phyloP scores from a whole-genome alignment of 768 basidiomycete genomes.

The Phylloporus rhodoxanthus region DNA sequence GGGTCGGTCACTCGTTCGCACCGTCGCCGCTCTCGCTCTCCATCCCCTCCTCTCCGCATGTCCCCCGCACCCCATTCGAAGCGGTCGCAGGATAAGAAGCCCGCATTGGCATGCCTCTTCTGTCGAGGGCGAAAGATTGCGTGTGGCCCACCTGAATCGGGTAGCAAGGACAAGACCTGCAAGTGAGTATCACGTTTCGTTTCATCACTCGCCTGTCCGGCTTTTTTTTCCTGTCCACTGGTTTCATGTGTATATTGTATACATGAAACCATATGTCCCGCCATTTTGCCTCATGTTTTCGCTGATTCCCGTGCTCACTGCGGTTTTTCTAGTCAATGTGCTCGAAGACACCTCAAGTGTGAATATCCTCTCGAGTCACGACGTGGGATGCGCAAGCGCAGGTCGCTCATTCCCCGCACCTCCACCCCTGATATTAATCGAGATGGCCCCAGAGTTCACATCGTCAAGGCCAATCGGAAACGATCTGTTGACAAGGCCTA shows the following conservation, averaged over 20 bases:
- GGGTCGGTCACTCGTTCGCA: constrained; percentile 16
- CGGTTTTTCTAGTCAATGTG: constrained; percentile 55
- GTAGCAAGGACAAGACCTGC: constrained; percentile 54
- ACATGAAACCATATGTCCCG: constrained; percentile 4
- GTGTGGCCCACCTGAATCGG: constrained; percentile 53
- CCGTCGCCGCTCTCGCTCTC: constrained; percentile 22
- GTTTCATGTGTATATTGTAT: not conserved
- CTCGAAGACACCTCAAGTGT: constrained; percentile 60
- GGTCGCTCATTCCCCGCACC: constrained; percentile 31
- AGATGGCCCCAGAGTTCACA: constrained; percentile 21
- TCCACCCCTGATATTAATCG: constrained; percentile 25
- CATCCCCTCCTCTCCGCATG: constrained; percentile 19
- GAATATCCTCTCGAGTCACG: constrained; percentile 68
- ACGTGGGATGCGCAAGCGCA: constrained; percentile 54
- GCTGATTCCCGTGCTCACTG: constrained; percentile 30
- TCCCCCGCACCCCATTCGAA: constrained; percentile 23
- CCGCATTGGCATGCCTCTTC: constrained; percentile 58
- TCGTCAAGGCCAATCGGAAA: constrained; percentile 24
- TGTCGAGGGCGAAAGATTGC: constrained; percentile 67
- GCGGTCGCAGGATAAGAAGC: constrained; percentile 43
- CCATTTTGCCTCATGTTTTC: constrained; percentile 17
- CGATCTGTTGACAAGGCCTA: constrained; percentile 25
- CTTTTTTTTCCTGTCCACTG: constrained; percentile 8
- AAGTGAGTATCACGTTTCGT: constrained; percentile 42
- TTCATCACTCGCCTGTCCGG: not conserved